Evolutionary conservation across 2,329 filamentous ascomycete genomes (phyloP).

Genomic region (Diaporthe vaccinii): DNA sequence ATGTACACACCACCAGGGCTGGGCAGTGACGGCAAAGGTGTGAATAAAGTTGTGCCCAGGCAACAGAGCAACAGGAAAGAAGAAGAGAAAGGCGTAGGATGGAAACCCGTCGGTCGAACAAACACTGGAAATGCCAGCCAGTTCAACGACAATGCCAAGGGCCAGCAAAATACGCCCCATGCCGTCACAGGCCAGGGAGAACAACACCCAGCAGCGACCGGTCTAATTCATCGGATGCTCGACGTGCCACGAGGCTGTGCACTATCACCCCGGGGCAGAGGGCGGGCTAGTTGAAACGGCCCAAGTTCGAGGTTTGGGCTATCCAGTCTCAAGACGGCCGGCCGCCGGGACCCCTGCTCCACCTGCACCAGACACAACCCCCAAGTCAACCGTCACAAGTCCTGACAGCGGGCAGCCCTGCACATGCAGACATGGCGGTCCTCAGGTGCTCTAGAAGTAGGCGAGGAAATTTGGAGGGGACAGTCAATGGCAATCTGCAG

Average conservation of each 20-base stretch:
- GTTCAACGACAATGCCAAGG: conserved; percentile 38
- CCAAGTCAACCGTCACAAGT: background rate
- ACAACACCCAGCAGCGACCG: background rate
- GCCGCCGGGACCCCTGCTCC: conserved; percentile 34
- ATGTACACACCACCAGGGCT: conserved; percentile 24
- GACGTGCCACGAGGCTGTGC: conserved; percentile 37
- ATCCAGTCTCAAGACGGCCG: conserved; percentile 38
- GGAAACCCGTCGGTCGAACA: conserved; percentile 43
- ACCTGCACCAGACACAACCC: conserved; percentile 17
- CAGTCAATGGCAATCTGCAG: conserved; percentile 22
- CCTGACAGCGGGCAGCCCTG: conserved; percentile 4
- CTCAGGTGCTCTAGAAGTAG: background rate
- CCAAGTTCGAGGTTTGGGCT: conserved; percentile 39
- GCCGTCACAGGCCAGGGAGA: conserved; percentile 4
- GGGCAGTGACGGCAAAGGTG: conserved; percentile 28
- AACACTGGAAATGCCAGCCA: conserved; percentile 42
- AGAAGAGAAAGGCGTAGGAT: conserved; percentile 42
- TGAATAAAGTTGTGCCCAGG: conserved; percentile 30
- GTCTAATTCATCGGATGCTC: conserved; percentile 29
- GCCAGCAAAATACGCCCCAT: conserved; percentile 4
- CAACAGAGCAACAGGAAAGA: conserved; percentile 7
- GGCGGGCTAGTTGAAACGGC: conserved; percentile 38
- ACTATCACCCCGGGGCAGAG: background rate
- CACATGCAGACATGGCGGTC: background rate
- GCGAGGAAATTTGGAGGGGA: conserved; percentile 18